Evolutionary conservation across 2,329 filamentous ascomycete species (phyloP).

Genomic region (Phoma sp.): DNA sequence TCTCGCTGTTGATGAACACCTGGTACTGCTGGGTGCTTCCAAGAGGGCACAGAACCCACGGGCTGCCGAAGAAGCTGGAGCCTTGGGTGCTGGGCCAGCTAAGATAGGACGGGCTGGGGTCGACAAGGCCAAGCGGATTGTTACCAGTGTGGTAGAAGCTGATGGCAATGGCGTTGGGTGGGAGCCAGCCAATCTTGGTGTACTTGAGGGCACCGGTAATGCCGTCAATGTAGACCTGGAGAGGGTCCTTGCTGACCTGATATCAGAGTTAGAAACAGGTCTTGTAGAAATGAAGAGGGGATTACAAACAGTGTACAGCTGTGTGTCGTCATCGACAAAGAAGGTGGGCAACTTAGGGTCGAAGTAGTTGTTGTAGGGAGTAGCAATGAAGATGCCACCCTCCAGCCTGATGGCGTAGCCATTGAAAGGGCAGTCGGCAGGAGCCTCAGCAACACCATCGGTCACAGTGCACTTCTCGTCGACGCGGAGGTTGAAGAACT

Average conservation of each 20-base stretch:
- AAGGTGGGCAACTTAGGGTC: conserved; percentile 36
- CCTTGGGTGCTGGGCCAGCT: conserved; percentile 37
- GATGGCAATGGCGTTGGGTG: conserved; percentile 30
- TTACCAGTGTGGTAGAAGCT: conserved; percentile 36
- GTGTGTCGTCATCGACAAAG: conserved; percentile 37
- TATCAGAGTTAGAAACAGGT: conserved; percentile 2
- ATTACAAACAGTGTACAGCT: conserved; percentile 35
- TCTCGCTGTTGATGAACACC: conserved; percentile 35
- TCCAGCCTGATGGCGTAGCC: conserved; percentile 34
- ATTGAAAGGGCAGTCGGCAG: conserved; percentile 20
- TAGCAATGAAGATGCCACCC: conserved; percentile 36
- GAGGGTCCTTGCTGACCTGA: conserved; percentile 38
- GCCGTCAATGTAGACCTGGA: conserved; percentile 34
- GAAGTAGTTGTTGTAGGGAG: conserved; percentile 39
- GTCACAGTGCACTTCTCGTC: conserved; percentile 22
- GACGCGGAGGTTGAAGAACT: conserved; percentile 34
- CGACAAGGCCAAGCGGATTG: conserved; percentile 32
- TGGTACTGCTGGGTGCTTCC: conserved; percentile 34
- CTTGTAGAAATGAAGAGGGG: not conserved
- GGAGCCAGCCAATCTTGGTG: conserved; percentile 33
- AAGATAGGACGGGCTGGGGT: conserved; percentile 33
- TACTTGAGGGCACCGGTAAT: conserved; percentile 33
- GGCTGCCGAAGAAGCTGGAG: conserved; percentile 11
- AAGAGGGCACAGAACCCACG: conserved; percentile 30
- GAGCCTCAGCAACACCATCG: not conserved